Percentiles rank a stretch among this genome's conserved stretches.
phyloP scores from a whole-genome alignment of 768 basidiomycete genomes.

The Lactifluus hygrophoroides region DNA sequence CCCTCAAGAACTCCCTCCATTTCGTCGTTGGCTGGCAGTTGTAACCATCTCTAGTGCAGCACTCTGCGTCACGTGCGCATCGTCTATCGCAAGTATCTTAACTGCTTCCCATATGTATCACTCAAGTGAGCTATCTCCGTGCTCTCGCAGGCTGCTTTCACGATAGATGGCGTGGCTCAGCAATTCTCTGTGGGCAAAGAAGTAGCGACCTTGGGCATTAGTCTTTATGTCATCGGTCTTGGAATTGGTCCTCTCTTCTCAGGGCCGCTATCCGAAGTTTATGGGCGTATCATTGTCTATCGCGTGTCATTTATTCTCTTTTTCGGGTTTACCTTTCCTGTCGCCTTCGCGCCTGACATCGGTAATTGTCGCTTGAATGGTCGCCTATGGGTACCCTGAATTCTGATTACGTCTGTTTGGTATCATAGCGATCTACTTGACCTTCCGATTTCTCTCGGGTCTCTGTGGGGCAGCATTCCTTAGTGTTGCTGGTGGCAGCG shows the following conservation, averaged over 20 bases:
- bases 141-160: constrained; percentile 26
- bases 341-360: constrained; percentile 63
- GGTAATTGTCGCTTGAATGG: constrained; percentile 28
- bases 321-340: constrained; percentile 57
- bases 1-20: constrained; percentile 6
- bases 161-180: constrained; percentile 30
- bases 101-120: neutral
- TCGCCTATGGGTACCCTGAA: neutral
- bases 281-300: constrained; percentile 61
- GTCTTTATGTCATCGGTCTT: constrained; percentile 31
- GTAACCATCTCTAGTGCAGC: neutral
- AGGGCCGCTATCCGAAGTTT: constrained; percentile 40
- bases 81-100: constrained; percentile 4
- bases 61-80: constrained; percentile 7
- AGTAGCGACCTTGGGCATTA: constrained; percentile 35
- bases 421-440: constrained; percentile 53
- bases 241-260: constrained; percentile 26
- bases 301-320: constrained; percentile 50
- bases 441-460: constrained; percentile 52
- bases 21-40: constrained; percentile 13
- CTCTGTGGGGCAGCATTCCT: constrained; percentile 50
- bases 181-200: constrained; percentile 32
- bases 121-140: neutral
- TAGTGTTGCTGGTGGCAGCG: constrained; percentile 44
- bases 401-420: neutral